Percentiles rank a stretch among this genome's conserved stretches.
Conservation (phyloP, 2,329 filamentous ascomycete species). For the Colletotrichum costaricense region DNA sequence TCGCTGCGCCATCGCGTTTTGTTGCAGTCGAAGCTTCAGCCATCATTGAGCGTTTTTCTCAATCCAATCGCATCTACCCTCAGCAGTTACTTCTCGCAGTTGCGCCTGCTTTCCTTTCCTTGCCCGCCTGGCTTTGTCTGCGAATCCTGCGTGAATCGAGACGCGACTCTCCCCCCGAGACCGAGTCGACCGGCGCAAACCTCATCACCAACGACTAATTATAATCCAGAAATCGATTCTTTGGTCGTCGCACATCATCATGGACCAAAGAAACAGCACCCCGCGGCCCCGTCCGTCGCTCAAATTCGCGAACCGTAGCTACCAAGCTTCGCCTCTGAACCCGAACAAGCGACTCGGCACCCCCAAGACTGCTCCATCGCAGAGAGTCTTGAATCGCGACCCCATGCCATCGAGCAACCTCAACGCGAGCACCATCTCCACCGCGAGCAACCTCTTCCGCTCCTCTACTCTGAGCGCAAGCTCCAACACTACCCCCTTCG, state of each 20-base stretch:
- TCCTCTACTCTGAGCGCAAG: slow-evolving; percentile 50
- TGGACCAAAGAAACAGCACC: slow-evolving; percentile 45
- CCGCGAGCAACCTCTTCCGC: slow-evolving; percentile 55
- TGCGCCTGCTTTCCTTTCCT: slow-evolving; percentile 16
- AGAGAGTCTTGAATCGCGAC: slow-evolving; percentile 50
- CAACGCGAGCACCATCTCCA: slow-evolving; percentile 48
- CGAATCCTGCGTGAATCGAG: slow-evolving; percentile 32
- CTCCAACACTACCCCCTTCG: slow-evolving; percentile 50
- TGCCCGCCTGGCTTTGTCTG: slow-evolving; percentile 18
- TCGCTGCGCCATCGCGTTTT: slow-evolving; percentile 26
- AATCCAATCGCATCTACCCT: not conserved
- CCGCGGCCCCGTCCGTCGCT: slow-evolving; percentile 53
- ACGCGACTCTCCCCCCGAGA: slow-evolving; percentile 24
- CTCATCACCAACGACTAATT: slow-evolving; percentile 25
- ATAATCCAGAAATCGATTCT: slow-evolving; percentile 3
- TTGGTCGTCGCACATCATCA: slow-evolving; percentile 6
- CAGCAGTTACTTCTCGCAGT: slow-evolving; percentile 19
- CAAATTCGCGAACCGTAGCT: slow-evolving; percentile 56
- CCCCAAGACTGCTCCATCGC: slow-evolving; percentile 50
- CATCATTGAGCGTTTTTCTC: not conserved
- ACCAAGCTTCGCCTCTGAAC: slow-evolving; percentile 50
- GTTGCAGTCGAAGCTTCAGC: slow-evolving; percentile 4
- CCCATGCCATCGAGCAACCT: slow-evolving; percentile 49
- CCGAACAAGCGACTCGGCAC: slow-evolving; percentile 50
- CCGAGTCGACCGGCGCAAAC: slow-evolving; percentile 13